phyloP scores from a whole-genome alignment of 2,329 filamentous ascomycete species.

The Mycocentrospora acerina region DNA sequence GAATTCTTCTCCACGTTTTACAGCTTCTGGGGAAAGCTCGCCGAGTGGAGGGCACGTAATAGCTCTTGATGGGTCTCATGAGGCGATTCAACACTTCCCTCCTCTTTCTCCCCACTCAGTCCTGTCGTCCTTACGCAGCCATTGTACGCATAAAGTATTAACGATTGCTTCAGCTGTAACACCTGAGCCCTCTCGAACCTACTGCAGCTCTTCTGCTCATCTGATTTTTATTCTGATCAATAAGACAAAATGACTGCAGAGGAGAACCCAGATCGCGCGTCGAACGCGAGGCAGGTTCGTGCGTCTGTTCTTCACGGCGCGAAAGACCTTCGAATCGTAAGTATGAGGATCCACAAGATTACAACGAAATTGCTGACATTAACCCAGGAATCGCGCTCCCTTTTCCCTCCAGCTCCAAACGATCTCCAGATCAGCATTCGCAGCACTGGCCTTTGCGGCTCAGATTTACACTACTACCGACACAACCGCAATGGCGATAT shows the following conservation, averaged over 20 bases:
- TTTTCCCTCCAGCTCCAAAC: conserved; percentile 49
- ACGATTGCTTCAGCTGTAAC: too few species aligned
- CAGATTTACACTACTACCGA: conserved; percentile 80
- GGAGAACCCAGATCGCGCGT: conserved; percentile 16
- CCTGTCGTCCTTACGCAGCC: not conserved
- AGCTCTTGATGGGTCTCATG: conserved; percentile 10
- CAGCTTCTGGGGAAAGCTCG: conserved; percentile 23
- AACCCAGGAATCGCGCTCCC: conserved; percentile 56
- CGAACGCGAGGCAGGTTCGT: conserved; percentile 44
- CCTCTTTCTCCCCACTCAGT: not conserved
- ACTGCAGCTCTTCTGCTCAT: too few species aligned
- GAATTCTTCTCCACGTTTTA: conserved; percentile 28
- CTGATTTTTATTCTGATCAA: not conserved
- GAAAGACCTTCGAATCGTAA: conserved; percentile 61
- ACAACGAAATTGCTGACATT: conserved; percentile 5
- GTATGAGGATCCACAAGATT: conserved; percentile 11
- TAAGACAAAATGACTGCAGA: conserved; percentile 22
- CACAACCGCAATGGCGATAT: conserved; percentile 88
- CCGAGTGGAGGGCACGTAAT: conserved; percentile 19
- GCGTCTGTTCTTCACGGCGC: conserved; percentile 61
- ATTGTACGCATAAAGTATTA: not conserved
- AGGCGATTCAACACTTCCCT: conserved; percentile 3
- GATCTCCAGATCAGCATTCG: conserved; percentile 67
- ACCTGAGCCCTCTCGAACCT: too few species aligned
- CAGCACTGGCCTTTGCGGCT: conserved; percentile 70